Conservation (phyloP, 2,329 filamentous ascomycete genomes). For the Coleophoma eucalyptorum region DNA sequence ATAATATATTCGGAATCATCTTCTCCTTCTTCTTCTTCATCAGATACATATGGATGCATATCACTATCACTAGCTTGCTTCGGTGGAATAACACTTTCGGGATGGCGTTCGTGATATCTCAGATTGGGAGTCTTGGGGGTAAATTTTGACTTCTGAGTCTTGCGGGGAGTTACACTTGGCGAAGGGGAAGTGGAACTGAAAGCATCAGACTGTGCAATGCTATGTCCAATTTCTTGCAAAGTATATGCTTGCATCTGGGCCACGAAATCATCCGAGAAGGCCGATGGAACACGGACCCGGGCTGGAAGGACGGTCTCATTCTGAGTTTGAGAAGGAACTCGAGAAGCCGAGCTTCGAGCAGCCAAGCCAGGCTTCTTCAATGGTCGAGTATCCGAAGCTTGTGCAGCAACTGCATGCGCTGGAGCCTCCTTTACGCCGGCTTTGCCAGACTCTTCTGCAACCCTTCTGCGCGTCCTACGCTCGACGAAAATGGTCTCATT, state of each 20-base stretch:
- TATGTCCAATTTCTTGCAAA: conserved; percentile 48
- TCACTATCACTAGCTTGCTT: conserved; percentile 24
- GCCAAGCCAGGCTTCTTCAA: conserved; percentile 23
- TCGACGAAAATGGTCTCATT: conserved; percentile 52
- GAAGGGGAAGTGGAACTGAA: conserved; percentile 5
- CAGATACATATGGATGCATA: conserved; percentile 30
- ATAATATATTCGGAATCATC: conserved; percentile 58
- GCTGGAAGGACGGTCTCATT: conserved; percentile 11
- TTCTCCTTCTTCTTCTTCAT: conserved; percentile 36
- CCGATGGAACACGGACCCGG: conserved; percentile 23
- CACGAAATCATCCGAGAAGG: conserved; percentile 37
- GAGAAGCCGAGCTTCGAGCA: conserved; percentile 10
- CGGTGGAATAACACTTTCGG: conserved; percentile 29
- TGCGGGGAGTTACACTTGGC: conserved; percentile 4
- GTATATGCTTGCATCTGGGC: conserved; percentile 57
- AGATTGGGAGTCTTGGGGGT: conserved; percentile 52
- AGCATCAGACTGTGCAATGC: conserved; percentile 15
- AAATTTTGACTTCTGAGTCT: conserved; percentile 35
- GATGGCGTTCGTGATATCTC: conserved; percentile 53
- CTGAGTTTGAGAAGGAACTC: conserved; percentile 2
- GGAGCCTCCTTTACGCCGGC: background rate
- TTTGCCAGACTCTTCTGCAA: conserved; percentile 15
- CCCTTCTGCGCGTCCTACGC: conserved; percentile 35
- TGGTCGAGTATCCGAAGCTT: conserved; percentile 1
- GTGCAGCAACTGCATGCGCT: background rate